phyloP scores from a whole-genome alignment of 2,329 filamentous ascomycete genomes.

The Hypoxylon sp. region DNA sequence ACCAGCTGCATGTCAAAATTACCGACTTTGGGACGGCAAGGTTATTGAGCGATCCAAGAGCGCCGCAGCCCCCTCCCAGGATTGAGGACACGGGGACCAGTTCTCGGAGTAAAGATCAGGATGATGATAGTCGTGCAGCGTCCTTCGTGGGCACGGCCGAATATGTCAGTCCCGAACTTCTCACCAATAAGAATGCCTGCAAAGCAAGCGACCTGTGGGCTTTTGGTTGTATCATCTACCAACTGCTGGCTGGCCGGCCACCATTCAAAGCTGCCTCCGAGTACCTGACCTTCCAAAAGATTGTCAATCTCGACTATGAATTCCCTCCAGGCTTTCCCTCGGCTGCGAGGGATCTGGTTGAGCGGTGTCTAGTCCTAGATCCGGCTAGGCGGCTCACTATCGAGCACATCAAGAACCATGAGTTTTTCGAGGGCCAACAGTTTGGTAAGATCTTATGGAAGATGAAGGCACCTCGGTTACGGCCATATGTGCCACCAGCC shows the following conservation, averaged over 20 bases:
- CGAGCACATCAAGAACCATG: conserved; percentile 96
- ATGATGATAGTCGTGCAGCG: conserved; percentile 80
- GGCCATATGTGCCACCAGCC: conserved; percentile 82
- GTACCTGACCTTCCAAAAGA: conserved; percentile 98
- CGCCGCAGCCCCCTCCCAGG: conserved; percentile 57
- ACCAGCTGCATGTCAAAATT: conserved; percentile 98
- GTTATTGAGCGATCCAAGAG: conserved; percentile 74
- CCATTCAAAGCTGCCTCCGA: conserved; percentile 97
- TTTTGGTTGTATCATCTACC: conserved; percentile 97
- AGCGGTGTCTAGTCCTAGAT: conserved; percentile 90
- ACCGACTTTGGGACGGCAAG: conserved; percentile 99
- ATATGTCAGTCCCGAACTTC: conserved; percentile 96
- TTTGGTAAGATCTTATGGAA: conserved; percentile 92
- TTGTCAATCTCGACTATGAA: conserved; percentile 92
- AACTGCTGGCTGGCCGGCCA: conserved; percentile 92
- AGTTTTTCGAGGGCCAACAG: conserved; percentile 88
- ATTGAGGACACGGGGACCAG: conserved; percentile 55
- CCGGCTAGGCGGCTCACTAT: conserved; percentile 86
- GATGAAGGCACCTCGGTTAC: conserved; percentile 86
- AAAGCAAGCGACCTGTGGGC: conserved; percentile 99
- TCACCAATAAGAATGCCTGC: conserved; percentile 96
- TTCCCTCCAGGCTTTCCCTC: conserved; percentile 91
- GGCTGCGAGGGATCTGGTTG: conserved; percentile 88
- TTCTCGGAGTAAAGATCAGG: conserved; percentile 54
- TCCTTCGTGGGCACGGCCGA: conserved; percentile 98